Conservation (phyloP, 345 rosid genomes). For the Eucalyptus regnans region DNA sequence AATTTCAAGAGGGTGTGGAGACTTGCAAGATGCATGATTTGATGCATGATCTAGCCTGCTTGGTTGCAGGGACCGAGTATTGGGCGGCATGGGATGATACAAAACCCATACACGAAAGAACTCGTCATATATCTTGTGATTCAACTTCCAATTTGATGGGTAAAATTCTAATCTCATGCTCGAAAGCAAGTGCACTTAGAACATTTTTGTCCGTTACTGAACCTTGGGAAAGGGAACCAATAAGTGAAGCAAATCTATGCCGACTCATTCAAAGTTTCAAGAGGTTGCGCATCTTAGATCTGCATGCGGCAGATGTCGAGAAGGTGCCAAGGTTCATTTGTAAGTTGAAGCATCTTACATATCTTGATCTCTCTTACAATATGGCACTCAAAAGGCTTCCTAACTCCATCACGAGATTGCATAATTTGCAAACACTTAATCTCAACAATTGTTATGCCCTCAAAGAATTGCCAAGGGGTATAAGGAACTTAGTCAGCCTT, state of each 20-base stretch:
- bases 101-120: background rate
- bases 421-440: no score
- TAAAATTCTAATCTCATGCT: background rate
- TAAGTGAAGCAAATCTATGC: rapidly evolving
- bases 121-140: background rate
- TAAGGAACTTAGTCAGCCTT: no score
- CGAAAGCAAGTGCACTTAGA: no score
- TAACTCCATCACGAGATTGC: no score
- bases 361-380: rapidly evolving
- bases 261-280: background rate
- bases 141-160: background rate
- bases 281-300: background rate
- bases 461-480: no score
- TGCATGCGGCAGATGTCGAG: rapidly evolving
- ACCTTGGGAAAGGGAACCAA: rapidly evolving
- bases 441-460: rapidly evolving
- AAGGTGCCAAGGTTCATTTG: no score
- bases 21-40: conserved; percentile 16
- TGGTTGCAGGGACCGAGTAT: conserved; percentile 1
- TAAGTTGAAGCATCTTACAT: no score
- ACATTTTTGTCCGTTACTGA: rapidly evolving
- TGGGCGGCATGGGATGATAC: background rate
- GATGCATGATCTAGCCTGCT: conserved; percentile 15
- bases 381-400: no score
- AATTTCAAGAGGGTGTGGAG: no score